Conservation (phyloP, 2,329 filamentous ascomycete species). For the Mycosphaerella sp. region DNA sequence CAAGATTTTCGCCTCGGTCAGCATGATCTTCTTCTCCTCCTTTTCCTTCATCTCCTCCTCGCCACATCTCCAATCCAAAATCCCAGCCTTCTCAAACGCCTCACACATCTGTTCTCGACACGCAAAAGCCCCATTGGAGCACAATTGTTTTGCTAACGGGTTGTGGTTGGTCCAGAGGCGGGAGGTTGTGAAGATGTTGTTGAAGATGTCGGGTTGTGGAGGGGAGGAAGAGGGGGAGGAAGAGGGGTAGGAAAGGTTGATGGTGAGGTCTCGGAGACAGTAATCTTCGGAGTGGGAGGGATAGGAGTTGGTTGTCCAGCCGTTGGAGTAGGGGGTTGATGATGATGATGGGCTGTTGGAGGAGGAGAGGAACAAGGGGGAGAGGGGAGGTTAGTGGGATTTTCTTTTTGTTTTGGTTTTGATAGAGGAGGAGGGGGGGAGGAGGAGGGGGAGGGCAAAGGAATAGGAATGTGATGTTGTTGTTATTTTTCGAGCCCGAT, state of each 20-base stretch:
- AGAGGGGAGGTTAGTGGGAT: too few relatives aligned
- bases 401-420: too few relatives aligned
- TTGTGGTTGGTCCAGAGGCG: background rate
- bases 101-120: background rate
- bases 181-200: background rate
- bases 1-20: too few relatives aligned
- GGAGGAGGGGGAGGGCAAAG: too few relatives aligned
- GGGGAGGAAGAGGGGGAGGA: too few relatives aligned
- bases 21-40: too few relatives aligned
- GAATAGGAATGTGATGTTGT: too few relatives aligned
- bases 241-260: background rate
- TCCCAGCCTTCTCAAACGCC: background rate
- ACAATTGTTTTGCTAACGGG: background rate
- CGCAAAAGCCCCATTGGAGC: background rate
- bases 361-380: too few relatives aligned
- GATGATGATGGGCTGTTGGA: background rate
- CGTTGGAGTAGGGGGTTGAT: background rate
- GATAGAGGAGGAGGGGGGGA: too few relatives aligned
- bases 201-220: too few relatives aligned
- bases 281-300: background rate
- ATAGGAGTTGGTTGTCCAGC: background rate
- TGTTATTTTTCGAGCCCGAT: too few relatives aligned
- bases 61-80: background rate
- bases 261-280: background rate
- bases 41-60: too few relatives aligned